A percentile compares a stretch with the other conserved stretches of the same genome.
These are phyloP conservation scores for Danielia reshetovae DNA, from an alignment of 805 yeast species.

Conservation along the genomic window DNA sequence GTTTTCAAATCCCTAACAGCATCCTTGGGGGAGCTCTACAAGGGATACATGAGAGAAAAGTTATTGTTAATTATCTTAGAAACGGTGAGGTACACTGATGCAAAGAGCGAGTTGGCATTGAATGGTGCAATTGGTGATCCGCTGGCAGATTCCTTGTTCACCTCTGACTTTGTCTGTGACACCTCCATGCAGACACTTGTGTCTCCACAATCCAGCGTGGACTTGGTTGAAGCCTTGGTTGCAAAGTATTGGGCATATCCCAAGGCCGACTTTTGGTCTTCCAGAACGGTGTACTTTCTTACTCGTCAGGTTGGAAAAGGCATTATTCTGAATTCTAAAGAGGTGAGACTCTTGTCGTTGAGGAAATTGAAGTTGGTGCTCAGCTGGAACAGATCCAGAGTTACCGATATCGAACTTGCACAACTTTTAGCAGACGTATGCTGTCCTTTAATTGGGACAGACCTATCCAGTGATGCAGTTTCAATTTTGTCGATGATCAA, in stretches of 20 bases:
- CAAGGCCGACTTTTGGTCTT: slow-evolving; percentile 29
- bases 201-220: slow-evolving; percentile 24
- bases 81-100: slow-evolving; percentile 38
- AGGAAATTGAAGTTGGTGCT: slow-evolving; percentile 38
- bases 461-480: slow-evolving; percentile 22
- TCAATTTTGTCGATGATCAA: slow-evolving; percentile 17
- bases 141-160: not conserved
- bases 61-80: slow-evolving; percentile 32
- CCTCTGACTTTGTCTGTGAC: not conserved
- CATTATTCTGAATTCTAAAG: not conserved
- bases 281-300: slow-evolving; percentile 33
- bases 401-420: slow-evolving; percentile 14
- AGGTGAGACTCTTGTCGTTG: slow-evolving; percentile 22
- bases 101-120: slow-evolving; percentile 23
- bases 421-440: slow-evolving; percentile 17
- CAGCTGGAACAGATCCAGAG: slow-evolving; percentile 17
- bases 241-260: slow-evolving; percentile 15
- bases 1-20: slow-evolving; percentile 19
- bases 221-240: slow-evolving; percentile 22
- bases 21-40: slow-evolving; percentile 18
- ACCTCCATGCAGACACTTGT: slow-evolving; percentile 7
- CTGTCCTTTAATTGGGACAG: slow-evolving; percentile 17
- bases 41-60: slow-evolving; percentile 20
- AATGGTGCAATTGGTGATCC: slow-evolving; percentile 1
- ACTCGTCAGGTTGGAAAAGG: slow-evolving; percentile 20